Evolutionary conservation across 441 rosid genomes (phyloP), one percentile per base, ranked within the genome.

Genomic region (Pelargonium myrrhifolium): DNA sequence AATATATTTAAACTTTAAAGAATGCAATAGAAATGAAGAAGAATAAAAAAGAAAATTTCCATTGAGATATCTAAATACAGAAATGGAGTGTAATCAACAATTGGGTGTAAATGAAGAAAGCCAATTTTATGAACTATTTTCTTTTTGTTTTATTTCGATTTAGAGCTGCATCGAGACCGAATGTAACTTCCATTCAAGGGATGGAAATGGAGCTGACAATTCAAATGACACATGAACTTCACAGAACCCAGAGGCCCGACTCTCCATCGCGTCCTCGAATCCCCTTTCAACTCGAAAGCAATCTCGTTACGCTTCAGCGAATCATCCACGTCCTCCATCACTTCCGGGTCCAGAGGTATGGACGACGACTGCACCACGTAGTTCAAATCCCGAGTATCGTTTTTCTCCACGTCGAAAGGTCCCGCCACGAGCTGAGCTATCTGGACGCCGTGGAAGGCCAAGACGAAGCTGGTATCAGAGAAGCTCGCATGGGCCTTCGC

Each of bases 201-300:
- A 75, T 68, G 90, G 69, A 94, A 92, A 21, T 15, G 77, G 68
- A 94, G 93, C 45, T 42, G 55, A 56, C 99, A 92, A 20, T 74
- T 65, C 79, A 94, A 79, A 64, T 62, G 79, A 72, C 85, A 84
- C 63, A 59, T 72, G 67, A 81, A 88, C 70, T 69, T 74, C 43
- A 86, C 73, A 0, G 97, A 88, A 0, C 97, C 98, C 35, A 94
- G 72, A 26, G 59, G 76, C 31, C 93, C 91, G 0, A 92, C 82
- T 56, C 85, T 76, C 96, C 99, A 92, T 47, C 85, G 75, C n/a
- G 89, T 77, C 72, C 69, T 80, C 3, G 84, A 74, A 6, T 77
- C 78, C 14, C 98, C 99, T 77, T 80, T 81, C 62, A 94, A 74
- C 43, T 79, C 85, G 64, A 92, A 92, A 18, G 47, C 67, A n/a